Evolutionary conservation across 371 early-diverging fungal species (phyloP).

Genomic region (Lichtheimia ramosa): DNA sequence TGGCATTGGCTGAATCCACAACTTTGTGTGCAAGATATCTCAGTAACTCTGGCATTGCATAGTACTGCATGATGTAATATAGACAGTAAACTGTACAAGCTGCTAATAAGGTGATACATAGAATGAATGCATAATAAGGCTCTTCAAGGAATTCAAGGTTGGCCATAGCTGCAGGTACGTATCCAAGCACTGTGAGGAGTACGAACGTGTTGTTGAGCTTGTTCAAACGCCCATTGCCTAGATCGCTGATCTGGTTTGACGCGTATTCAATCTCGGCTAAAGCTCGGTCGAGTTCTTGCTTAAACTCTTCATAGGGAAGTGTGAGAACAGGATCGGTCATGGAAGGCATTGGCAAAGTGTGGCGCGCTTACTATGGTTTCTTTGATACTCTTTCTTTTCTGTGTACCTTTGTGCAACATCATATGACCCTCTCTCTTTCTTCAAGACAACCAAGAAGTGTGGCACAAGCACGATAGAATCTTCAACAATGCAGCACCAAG

Average conservation of each 20-base stretch:
- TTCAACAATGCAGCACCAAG: no score
- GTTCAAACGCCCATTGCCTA: conserved; percentile 4
- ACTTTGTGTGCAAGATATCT: neutral
- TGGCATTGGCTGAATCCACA: neutral
- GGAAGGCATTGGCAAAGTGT: no score
- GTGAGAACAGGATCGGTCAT: no score
- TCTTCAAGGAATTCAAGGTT: conserved; percentile 2
- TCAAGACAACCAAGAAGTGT: no score
- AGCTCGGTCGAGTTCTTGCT: conserved; percentile 1
- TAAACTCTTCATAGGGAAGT: neutral
- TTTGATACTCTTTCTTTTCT: no score
- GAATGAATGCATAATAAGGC: conserved; percentile 1
- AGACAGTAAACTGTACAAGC: neutral
- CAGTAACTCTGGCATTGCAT: conserved; percentile 1
- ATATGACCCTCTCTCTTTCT: no score
- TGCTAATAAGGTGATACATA: conserved; percentile 1
- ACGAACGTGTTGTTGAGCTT: conserved; percentile 8
- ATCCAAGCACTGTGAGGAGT: conserved; percentile 2
- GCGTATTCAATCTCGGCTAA: conserved; percentile 2
- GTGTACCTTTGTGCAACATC: no score
- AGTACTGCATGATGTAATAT: conserved; percentile 9
- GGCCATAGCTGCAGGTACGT: conserved; percentile 8
- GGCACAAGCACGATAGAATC: no score
- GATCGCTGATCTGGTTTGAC: neutral
- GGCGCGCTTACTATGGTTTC: no score